Base-by-base conservation (phyloP, 148 eudicot genomes). In the Fagopyrum tataricum region DNA sequence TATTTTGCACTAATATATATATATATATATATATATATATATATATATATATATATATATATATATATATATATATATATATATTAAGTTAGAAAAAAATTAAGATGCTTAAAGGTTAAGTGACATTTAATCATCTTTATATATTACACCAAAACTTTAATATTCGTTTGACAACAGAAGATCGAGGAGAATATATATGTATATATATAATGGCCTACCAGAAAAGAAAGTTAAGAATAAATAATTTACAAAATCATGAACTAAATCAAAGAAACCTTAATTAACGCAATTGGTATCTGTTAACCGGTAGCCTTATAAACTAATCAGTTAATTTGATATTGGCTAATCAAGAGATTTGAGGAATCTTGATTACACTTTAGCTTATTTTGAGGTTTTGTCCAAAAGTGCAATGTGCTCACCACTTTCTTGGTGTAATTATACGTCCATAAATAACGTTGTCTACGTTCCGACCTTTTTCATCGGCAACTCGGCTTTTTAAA, bases 301-400 rank as follows among this genome's bases (percentile, higher is more conserved):
- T 23, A 9, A 31, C 37, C 0, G 18, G 4, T 51, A 55, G 31
- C 9, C 49, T 4, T 10, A 26, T 7, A 31, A 9, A 1, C 1
- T 10, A 11, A 61, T 61, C 18, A 12, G 7, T 62, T 62, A 4
- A 2, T 14, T 37, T 58, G 37, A 20, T 62, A 2, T 4, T 62
- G 12, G 43, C 3, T 26, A 62, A 62, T 62, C 42, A 62, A 14
- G n/a, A 62, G 68, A 62, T 62, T 62, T 62, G 6, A 42, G 42
- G n/a, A 62, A 26, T 37, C 24, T 6, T 55, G 2, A 13, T 26
- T 12, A 37, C n/a, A 31, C 18, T 62, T 62, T 62, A 62, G 68
- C 68, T 31, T 62, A 31, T 13, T 62, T 62, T 62, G 31, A 62
- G 68, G 68, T 62, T 62, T 62, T 11, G n/a, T 26, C n/a, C 15